Base-by-base conservation (phyloP, 768 basidiomycete species). In the Trametes cinnabarina region DNA sequence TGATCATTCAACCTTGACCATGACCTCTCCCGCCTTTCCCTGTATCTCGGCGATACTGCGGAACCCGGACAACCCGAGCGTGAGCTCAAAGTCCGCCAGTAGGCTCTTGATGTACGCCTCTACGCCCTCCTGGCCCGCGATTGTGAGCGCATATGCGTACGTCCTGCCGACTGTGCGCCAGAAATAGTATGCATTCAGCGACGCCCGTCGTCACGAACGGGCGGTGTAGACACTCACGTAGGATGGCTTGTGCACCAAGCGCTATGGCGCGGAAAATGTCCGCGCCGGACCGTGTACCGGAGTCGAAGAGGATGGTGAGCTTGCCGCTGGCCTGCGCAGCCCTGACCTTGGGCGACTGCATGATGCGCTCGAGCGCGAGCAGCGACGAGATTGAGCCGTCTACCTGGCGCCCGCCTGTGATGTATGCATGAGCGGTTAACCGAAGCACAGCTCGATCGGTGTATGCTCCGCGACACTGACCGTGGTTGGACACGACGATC, bases 181-280 rank as follows among this genome's bases (percentile, higher is more conserved):
- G 2, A 43, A 2, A 11, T 34, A 7, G 34, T 14, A 7, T 34
- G 10, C 37, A n/a, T 39, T 39, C n/a, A 39, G 37, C n/a, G 17
- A 32, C 30, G 30, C 30, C 30, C 30, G 30, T 12, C 30, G 30
- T n/a, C n/a, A n/a, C n/a, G n/a, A n/a, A n/a, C n/a, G 22, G 42
- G 42, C 42, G 4, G 20, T 25, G n/a, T 4, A 26, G 37, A 39
- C 9, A 79, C 88, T 64, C 63, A 91, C 85, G 76, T 19, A 94
- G 70, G 15, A 94, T 85, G 8, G 77, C 91, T 63, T 94, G 87
- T 8, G 94, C 93, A 40, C 94, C 92, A 0, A 95, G 77, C 1
- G 92, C 92, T 26, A 94, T 72, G 0, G 94, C 93, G 70, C 91
- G 90, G 71, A 92, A 78, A 44, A 94, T 82, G 61, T 96, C 94